A percentile compares a stretch with the other conserved stretches of the same genome.
Conservation (phyloP, 2,329 filamentous ascomycete species). For the Talaromyces marneffei region DNA sequence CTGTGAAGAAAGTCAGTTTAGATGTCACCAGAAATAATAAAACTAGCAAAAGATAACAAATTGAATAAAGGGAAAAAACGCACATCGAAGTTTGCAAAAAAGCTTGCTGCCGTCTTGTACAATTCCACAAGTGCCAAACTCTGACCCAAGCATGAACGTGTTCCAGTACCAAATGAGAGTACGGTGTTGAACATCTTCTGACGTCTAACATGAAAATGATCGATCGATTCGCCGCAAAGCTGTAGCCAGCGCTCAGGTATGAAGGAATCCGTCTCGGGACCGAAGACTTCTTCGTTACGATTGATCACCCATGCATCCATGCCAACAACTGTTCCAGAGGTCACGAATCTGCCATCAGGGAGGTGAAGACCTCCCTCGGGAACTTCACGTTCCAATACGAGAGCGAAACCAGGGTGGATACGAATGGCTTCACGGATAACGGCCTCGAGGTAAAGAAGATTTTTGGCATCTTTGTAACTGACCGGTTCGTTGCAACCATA, state of each 20-base stretch:
- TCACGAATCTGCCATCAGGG: conserved; percentile 15
- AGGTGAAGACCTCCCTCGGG: conserved; percentile 15
- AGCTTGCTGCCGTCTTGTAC: conserved; percentile 20
- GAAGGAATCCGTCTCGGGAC: conserved; percentile 21
- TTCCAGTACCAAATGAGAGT: conserved; percentile 21
- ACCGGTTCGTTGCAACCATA: conserved; percentile 7
- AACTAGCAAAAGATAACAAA: background rate
- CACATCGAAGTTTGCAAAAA: conserved; percentile 42
- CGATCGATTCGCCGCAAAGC: conserved; percentile 11
- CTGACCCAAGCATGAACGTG: conserved; percentile 18
- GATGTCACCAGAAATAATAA: background rate
- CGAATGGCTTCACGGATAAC: conserved; percentile 17
- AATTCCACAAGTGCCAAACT: conserved; percentile 18
- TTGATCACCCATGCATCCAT: conserved; percentile 26
- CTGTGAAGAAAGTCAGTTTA: conserved; percentile 12
- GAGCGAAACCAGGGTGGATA: conserved; percentile 15
- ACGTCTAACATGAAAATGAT: conserved; percentile 15
- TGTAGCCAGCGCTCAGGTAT: conserved; percentile 28
- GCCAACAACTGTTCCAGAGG: conserved; percentile 24
- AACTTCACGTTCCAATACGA: conserved; percentile 16
- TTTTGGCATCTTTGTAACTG: conserved; percentile 9
- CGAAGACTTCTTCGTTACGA: conserved; percentile 20
- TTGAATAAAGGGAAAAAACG: conserved; percentile 15
- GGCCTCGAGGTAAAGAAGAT: conserved; percentile 13
- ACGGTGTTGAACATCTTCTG: conserved; percentile 20